Conservation (phyloP, 2,329 filamentous ascomycete species). For the Celoporthe dispersa region DNA sequence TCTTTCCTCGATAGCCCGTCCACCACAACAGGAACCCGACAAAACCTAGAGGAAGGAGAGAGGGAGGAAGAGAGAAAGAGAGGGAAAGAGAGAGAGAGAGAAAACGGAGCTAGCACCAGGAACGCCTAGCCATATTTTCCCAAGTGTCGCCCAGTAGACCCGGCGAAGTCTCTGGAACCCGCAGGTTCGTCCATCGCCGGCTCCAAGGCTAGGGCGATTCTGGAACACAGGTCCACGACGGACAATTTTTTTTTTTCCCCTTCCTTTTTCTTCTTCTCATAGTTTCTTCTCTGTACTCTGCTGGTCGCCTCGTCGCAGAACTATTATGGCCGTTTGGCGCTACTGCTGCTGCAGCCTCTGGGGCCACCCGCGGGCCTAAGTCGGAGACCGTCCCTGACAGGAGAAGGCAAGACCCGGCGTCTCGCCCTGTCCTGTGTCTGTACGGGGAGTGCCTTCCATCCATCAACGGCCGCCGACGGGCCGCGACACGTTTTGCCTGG, state of each 20-base stretch:
- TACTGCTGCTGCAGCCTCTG: not conserved
- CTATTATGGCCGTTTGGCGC: not conserved
- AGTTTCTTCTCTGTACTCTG: too few relatives aligned
- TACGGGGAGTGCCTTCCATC: too few relatives aligned
- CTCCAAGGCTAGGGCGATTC: not conserved
- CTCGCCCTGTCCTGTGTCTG: not conserved
- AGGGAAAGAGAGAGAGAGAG: too few relatives aligned
- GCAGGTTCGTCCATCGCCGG: not conserved
- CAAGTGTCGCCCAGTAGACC: not conserved
- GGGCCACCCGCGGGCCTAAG: not conserved
- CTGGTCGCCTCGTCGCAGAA: not conserved
- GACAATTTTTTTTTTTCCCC: not conserved
- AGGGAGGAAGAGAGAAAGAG: too few relatives aligned
- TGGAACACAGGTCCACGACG: not conserved
- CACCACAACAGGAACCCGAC: not conserved
- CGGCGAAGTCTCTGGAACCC: not conserved
- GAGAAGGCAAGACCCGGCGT: not conserved
- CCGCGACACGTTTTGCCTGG: not conserved
- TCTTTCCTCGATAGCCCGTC: not conserved
- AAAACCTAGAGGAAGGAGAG: too few relatives aligned
- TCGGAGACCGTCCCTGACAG: not conserved
- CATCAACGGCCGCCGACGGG: not conserved
- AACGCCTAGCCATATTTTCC: not conserved
- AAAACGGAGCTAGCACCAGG: not conserved
- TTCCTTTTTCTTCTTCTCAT: not conserved